phyloP scores from a whole-genome alignment of 192 early-diverging fungal species.

The Mortierella alpina region DNA sequence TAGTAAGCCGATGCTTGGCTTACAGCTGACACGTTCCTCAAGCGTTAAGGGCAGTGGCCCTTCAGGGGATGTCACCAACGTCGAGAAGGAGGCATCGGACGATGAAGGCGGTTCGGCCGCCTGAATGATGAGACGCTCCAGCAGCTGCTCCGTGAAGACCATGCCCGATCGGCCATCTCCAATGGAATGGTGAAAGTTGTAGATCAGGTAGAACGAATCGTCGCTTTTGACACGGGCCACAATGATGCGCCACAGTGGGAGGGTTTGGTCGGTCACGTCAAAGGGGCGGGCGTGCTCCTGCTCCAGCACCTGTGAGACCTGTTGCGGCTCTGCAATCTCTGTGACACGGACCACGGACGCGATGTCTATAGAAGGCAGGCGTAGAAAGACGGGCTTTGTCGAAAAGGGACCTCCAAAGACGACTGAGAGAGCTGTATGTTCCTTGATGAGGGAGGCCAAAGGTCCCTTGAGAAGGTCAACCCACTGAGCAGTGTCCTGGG shows the following conservation, averaged over 20 bases:
- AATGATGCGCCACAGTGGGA: slow-evolving; percentile 40
- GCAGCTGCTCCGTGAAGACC: slow-evolving; percentile 5
- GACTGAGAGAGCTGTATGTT: slow-evolving; percentile 30
- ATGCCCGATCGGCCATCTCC: background rate
- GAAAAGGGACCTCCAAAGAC: slow-evolving; percentile 33
- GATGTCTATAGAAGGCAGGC: slow-evolving; percentile 25
- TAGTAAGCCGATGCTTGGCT: background rate
- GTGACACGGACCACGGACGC: slow-evolving; percentile 12
- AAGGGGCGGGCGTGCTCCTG: slow-evolving; percentile 13
- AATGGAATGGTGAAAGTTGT: slow-evolving; percentile 22
- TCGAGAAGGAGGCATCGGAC: background rate
- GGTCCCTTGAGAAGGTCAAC: slow-evolving; percentile 20
- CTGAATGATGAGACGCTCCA: slow-evolving; percentile 35
- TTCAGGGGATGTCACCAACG: slow-evolving; percentile 3
- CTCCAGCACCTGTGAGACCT: slow-evolving; percentile 26
- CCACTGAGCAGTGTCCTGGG: slow-evolving; percentile 18
- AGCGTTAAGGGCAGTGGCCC: slow-evolving; percentile 9
- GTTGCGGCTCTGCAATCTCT: background rate
- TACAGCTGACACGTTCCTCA: slow-evolving; percentile 16
- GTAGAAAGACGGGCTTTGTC: slow-evolving; percentile 13
- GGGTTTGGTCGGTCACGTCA: background rate
- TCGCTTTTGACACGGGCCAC: slow-evolving; percentile 33
- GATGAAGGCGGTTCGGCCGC: background rate
- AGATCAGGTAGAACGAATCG: slow-evolving; percentile 26
- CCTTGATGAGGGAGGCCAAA: slow-evolving; percentile 29